A percentile compares a stretch with the other conserved stretches of the same genome.
Conservation (phyloP, 305 asterid species). For the Ajuga reptans region DNA sequence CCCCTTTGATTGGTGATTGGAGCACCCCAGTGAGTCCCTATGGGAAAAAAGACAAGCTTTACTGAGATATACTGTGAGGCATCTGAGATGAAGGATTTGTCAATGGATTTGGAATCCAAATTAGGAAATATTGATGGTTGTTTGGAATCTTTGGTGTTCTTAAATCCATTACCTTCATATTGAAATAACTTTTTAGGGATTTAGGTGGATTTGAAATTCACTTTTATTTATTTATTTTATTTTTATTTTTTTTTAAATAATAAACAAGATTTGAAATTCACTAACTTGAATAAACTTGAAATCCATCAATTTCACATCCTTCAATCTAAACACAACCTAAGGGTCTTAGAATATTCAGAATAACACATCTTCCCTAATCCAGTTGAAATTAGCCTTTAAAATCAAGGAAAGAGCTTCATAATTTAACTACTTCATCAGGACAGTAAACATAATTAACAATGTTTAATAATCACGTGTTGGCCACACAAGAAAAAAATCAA, state of each 20-base stretch:
- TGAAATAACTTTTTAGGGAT: too few species aligned
- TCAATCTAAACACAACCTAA: background rate
- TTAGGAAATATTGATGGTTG: background rate
- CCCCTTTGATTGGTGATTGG: slow-evolving; percentile 93
- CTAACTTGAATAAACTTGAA: too few species aligned
- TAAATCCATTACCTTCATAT: too few species aligned
- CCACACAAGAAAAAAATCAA: slow-evolving; percentile 13
- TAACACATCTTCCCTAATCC: background rate
- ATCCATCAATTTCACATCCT: background rate
- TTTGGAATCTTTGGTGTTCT: background rate
- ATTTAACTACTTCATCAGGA: background rate
- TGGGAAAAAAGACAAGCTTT: background rate
- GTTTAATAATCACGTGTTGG: background rate
- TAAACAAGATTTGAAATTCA: too few species aligned
- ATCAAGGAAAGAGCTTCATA: background rate
- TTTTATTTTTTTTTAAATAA: too few species aligned
- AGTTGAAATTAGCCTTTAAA: background rate
- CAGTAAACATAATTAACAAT: background rate
- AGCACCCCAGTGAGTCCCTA: slow-evolving; percentile 98
- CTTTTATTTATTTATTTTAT: too few species aligned
- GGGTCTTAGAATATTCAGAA: background rate
- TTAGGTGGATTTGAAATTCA: too few species aligned
- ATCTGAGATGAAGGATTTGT: background rate
- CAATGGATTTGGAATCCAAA: background rate
- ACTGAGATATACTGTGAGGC: background rate